A percentile compares a stretch with the other conserved stretches of the same genome.
phyloP scores from a whole-genome alignment of 805 yeast species.

The Saccharomycopsis selenospora region DNA sequence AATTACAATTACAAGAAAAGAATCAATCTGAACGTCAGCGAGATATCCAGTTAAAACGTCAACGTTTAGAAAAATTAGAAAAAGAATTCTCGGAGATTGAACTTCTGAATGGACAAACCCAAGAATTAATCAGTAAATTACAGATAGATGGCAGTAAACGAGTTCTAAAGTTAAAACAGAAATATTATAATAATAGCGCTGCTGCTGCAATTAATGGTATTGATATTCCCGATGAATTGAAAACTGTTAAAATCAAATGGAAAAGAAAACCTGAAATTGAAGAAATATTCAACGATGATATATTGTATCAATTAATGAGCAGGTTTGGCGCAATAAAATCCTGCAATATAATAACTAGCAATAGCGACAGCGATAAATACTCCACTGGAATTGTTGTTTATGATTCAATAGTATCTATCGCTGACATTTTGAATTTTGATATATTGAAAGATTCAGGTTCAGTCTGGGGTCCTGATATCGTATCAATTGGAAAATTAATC shows the following conservation, averaged over 20 bases:
- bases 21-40: conserved; percentile 22
- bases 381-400: conserved; percentile 3
- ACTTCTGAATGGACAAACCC: conserved; percentile 16
- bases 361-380: background rate
- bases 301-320: conserved; percentile 5
- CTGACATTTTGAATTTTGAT: background rate
- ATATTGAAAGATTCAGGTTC: background rate
- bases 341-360: background rate
- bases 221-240: background rate
- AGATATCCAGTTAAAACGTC: conserved; percentile 17
- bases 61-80: conserved; percentile 24
- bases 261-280: background rate
- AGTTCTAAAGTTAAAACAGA: background rate
- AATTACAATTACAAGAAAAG: background rate
- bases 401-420: conserved; percentile 1
- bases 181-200: too few species aligned
- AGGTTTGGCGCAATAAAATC: conserved; percentile 8
- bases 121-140: background rate
- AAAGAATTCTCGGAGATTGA: conserved; percentile 23
- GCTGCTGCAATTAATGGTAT: too few species aligned
- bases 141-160: conserved; percentile 8
- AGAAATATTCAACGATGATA: background rate
- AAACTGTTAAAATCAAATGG: conserved; percentile 6
- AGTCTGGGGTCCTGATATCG: background rate
- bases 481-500: background rate